Base-by-base conservation (phyloP, 2,329 filamentous ascomycete genomes). In the Albophoma yamanashiensis region DNA sequence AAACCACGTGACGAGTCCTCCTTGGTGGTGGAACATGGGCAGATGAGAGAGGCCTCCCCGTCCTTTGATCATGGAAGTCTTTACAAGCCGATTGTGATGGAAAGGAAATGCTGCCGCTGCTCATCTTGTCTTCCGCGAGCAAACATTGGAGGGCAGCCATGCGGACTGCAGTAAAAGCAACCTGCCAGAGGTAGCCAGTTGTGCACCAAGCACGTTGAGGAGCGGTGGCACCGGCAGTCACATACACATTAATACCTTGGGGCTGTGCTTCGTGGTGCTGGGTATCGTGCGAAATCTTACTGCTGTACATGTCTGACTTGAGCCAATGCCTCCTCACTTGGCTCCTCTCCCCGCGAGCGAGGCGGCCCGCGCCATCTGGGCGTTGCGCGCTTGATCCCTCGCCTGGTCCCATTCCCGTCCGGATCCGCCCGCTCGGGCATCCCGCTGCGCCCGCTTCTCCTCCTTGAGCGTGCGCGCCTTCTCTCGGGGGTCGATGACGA, bases 401-500 rank as follows among this genome's bases (percentile, higher is more conserved):
- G 66, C 66, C 64, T 73, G 71, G 70, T 87, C 83, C 83, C 84
- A 84, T 42, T 80, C 78, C 61, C 82, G 77, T n/a, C 82, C 79
- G 52, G 78, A 78, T 27, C 79, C 81, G 15, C 79, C 81, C 38
- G 77, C 72, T 62, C 77, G 76, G 20, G 76, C 77, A 40, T 85
- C 86, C 62, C 82, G 79, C 64, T 82, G 80, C 14, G 81, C 81
- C 65, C 78, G 84, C 70, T 83, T 85, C 68, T 84, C 83, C 62
- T 87, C 83, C 69, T 85, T 81, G 45, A 95, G 78, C 45, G 88
- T 88, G 70, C 84, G 86, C 53, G 89, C 88, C 71, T 90, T 91
- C 71, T 92, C 91, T 60, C 91, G 79, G 1, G 92, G 92, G 76
- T 99, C 94, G 73, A 97, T 97, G 3, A 97, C 92, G 55, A 96